Evolutionary conservation across 768 basidiomycete genomes (phyloP), one percentile per base, ranked within the genome.

Genomic region (Lactifluus echinatus): DNA sequence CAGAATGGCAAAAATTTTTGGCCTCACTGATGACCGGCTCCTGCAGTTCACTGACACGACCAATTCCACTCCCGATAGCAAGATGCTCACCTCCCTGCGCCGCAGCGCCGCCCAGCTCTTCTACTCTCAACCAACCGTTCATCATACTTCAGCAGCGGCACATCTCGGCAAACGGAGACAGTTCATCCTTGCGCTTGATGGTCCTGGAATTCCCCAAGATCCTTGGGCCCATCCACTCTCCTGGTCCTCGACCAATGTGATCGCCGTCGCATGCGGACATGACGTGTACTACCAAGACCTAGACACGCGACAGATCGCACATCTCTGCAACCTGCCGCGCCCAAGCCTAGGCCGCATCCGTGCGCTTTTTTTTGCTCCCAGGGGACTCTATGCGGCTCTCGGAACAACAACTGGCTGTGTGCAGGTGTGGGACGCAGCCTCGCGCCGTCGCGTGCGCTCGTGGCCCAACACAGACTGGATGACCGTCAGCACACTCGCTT

Each of bases 281-380:
- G 76, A 83, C 12, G 75, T 85, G 12, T 85, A 79, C 67, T 82
- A 80, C 60, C 84, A 85, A 65, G 75, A 85, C 63, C 75, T 84
- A 10, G 73, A 78, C 49, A 82, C 74, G 3, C 78, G 78, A 33
- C 68, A 71, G 29, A 81, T 85, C 36, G 71, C 75, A 3, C 78
- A 75, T 48, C 68, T 85, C 19, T 82, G 77, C 63, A 71, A 70
- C 43, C 68, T 77, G 39, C 70, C 26, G 52, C 60, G 33, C 56
- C 62, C 23, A 62, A 68, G 45, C 64, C 66, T 47, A 77, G 76
- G 34, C 65, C 68, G 10, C 71, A 80, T 8, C 70, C 75, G 59
- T 74, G 73, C 43, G 74, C 52, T 85, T 36, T 73, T 76, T 56
- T 85, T 84, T 80, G 76, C 74, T 6, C 73, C 70, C 40, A 67